These are phyloP conservation scores for Larix kaempferi DNA, from an alignment of 75 land plant species.

Conservation along the genomic window DNA sequence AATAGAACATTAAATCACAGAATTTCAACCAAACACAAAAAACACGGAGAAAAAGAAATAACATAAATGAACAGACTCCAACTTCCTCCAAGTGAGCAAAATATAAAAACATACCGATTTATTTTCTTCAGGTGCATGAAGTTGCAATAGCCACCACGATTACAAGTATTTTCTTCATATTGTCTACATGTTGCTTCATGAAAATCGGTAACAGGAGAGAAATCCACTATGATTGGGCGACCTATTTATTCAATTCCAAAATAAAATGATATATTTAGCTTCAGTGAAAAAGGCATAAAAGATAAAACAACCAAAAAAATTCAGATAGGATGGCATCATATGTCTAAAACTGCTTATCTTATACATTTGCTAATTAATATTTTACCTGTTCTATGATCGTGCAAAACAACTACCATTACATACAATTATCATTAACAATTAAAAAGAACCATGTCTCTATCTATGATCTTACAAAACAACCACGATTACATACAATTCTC, in stretches of 20 bases:
- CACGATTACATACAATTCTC: no score
- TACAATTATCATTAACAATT: no score
- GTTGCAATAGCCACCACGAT: conserved; percentile 58
- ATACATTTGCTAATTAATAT: no score
- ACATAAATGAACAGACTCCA: not conserved
- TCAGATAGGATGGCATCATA: no score
- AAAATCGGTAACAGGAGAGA: conserved; percentile 53
- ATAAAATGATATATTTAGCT: conserved; percentile 1
- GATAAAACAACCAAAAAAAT: no score
- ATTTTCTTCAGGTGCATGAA: conserved; percentile 59
- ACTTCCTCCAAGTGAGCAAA: not conserved
- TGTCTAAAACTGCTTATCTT: no score
- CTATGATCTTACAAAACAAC: no score
- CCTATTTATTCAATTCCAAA: conserved; percentile 20
- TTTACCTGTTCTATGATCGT: no score
- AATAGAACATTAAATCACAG: not conserved
- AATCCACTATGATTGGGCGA: conserved; percentile 52
- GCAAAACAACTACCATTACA: no score
- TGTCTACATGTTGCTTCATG: conserved; percentile 62
- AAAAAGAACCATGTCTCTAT: no score
- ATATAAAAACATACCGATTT: conserved; percentile 22
- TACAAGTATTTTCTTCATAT: conserved; percentile 61
- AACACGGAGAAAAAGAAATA: not conserved
- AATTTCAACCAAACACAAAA: not conserved
- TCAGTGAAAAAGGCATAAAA: no score